Evolutionary conservation across 306 rosid species (phyloP), one percentile per base, ranked within the genome.

Genomic region (Dalbergia cochinchinensis): DNA sequence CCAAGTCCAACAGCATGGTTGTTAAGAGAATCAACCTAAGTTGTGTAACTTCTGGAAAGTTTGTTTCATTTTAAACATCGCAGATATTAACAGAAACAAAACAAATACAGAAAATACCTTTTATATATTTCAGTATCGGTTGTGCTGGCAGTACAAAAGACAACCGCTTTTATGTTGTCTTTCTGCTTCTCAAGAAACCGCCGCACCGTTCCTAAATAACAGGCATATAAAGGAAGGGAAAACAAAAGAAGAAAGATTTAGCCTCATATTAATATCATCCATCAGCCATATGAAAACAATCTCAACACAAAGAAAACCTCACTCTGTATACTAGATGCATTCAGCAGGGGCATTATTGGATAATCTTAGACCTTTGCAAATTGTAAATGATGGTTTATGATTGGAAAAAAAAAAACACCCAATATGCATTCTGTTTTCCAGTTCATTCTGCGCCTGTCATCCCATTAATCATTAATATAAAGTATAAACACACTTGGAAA

Each of bases 171-270:
- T 9, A 93, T 79, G 76, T 85, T 89, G 86, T 82, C 86, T 83
- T 88, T 95, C 76, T 93, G 98, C 92, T 95, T 95, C 87, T 93
- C 99, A 60, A 95, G 90, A 86, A 95, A 85, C 74, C 98, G 90
- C 41, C 99, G 88, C 44, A 95, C 96, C 58, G 99, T 93, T 90
- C 99, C 99, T 95, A 79, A 78, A 85, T 66, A 70, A 20, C 51
- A 42, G 39, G 66, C 72, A 73, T 61, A 50, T 48, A 88, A 80
- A 82, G 57, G 53, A 34, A 59, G 51, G 66, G 44, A 69, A 78
- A 53, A n/a, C 12, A 74, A 53, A 67, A 82, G 48, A 51, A 50
- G 20, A 14, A 65, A 16, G 8, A 6, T 65, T 41, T 75, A 73
- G 60, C 80, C 57, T 15, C 20, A 75, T 20, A 67, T 34, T 57